Evolutionary conservation across 176 grass and related monocot species (phyloP), one percentile per base, ranked within the genome.

Genomic region (Rhynchospora breviuscula): DNA sequence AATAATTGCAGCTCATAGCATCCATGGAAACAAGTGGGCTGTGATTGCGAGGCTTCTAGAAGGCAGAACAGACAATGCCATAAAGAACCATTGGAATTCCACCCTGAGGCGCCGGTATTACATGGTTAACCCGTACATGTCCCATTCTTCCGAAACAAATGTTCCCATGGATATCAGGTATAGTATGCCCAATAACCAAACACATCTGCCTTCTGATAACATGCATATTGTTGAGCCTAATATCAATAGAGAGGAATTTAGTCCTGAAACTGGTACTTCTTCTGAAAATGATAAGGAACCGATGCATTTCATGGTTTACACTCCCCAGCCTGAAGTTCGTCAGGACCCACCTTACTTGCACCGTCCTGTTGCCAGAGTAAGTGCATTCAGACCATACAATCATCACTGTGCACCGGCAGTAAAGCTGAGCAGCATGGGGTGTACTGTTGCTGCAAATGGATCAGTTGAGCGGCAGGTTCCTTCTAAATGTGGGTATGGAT

Each of bases 81-180:
- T 99, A 69, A 99, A 99, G 89, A 99, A 99, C 46, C 93, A 95
- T 85, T 99, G 93, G 96, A 99, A 99, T 91, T 99, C 96, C 56
- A 95, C 96, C 67, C 85, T 99, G 75, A 95, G 88, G 72, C 89
- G 93, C 15, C 89, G 87, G 18, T 66, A 80, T 72, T 88, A 85
- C 84, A 68, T 85, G 4, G 69, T 84, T 83, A 77, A 87, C 44
- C 83, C 22, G 25, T 96, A 85, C 78, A 81, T 23, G 13, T 78
- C 71, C 62, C 18, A 64, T 49, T 66, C 40, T 25, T 3, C 46
- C 2, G 80, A 66, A 40, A 10, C 80, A 0, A 46, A 29, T 48
- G 67, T 52, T 81, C 79, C 79, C 25, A 35, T 53, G 49, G 51
- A 33, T 14, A 47, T 4, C 18, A 64, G 43, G 2, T 63, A 48